Percentiles rank a stretch among this genome's conserved stretches.
Evolutionary conservation across 2,329 filamentous ascomycete species (phyloP).

Genomic region (Atkinsonella texensis): DNA sequence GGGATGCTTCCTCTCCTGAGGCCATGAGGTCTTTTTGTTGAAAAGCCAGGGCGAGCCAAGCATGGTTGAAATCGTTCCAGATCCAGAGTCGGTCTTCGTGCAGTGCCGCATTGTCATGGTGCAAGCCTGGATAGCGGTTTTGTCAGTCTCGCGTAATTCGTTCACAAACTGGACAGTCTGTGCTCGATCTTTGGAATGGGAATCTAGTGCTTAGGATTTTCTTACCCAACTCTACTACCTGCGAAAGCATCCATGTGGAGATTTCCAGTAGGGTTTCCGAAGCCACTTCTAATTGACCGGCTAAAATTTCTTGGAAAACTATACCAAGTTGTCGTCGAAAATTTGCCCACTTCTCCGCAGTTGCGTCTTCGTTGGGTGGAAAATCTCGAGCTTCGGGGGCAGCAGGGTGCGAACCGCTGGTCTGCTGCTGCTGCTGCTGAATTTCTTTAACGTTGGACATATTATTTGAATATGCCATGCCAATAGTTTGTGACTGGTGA

Average conservation of each 20-base stretch:
- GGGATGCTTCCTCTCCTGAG: slow-evolving; percentile 43
- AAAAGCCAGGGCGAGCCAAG: slow-evolving; percentile 75
- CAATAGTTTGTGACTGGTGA: slow-evolving; percentile 47
- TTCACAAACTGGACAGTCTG: too few relatives aligned
- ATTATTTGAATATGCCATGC: slow-evolving; percentile 37
- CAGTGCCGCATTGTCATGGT: slow-evolving; percentile 66
- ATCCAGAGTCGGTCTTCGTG: slow-evolving; percentile 68
- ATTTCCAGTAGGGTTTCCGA: slow-evolving; percentile 40
- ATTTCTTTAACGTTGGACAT: slow-evolving; percentile 37
- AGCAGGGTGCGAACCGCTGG: slow-evolving; percentile 19
- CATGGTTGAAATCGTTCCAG: slow-evolving; percentile 91
- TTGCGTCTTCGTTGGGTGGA: slow-evolving; percentile 43
- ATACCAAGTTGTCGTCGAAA: slow-evolving; percentile 50
- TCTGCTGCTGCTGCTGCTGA: slow-evolving; percentile 16
- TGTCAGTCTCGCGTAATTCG: not conserved
- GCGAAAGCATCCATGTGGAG: slow-evolving; percentile 43
- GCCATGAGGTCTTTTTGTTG: slow-evolving; percentile 68
- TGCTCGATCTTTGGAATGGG: not conserved
- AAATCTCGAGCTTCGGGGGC: slow-evolving; percentile 37
- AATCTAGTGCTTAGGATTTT: slow-evolving; percentile 5
- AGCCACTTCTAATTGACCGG: slow-evolving; percentile 35
- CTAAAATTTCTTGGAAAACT: slow-evolving; percentile 61
- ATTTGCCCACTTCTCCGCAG: slow-evolving; percentile 57
- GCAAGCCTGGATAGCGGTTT: slow-evolving; percentile 44
- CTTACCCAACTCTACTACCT: slow-evolving; percentile 44